Evolutionary conservation across 2,329 filamentous ascomycete species (phyloP).

Genomic region (Claviceps paspali): DNA sequence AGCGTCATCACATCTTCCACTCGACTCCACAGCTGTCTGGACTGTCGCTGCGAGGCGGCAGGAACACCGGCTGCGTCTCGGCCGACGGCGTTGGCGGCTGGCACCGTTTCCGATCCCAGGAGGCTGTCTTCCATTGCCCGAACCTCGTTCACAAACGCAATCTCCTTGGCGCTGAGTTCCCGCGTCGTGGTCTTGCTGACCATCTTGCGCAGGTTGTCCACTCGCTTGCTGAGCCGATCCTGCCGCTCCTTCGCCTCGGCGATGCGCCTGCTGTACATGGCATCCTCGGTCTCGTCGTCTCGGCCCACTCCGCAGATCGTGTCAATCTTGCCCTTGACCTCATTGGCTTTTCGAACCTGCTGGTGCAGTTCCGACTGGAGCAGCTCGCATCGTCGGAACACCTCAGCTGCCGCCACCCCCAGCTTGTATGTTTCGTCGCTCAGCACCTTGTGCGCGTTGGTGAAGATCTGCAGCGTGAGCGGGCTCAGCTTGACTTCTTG

Average conservation of each 20-base stretch:
- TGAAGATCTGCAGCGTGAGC: conserved; percentile 55
- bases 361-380: conserved; percentile 52
- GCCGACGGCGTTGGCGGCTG: not conserved
- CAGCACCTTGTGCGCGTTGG: conserved; percentile 56
- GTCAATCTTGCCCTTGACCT: conserved; percentile 52
- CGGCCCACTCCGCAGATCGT: conserved; percentile 35
- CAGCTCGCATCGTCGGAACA: conserved; percentile 56
- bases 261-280: conserved; percentile 44
- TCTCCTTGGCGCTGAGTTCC: conserved; percentile 29
- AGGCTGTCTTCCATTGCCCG: conserved; percentile 39
- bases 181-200: conserved; percentile 26
- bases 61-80: not conserved
- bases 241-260: conserved; percentile 39
- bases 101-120: conserved; percentile 16
- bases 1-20: conserved; percentile 32
- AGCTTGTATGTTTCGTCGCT: conserved; percentile 54
- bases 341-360: conserved; percentile 50
- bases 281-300: conserved; percentile 35
- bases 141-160: conserved; percentile 30
- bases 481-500: conserved; percentile 57
- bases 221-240: conserved; percentile 37
- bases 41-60: not conserved
- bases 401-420: conserved; percentile 53
- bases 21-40: conserved; percentile 7
- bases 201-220: conserved; percentile 40